Conservation (phyloP, 371 early-diverging fungal species). For the Mortierella sp. region DNA sequence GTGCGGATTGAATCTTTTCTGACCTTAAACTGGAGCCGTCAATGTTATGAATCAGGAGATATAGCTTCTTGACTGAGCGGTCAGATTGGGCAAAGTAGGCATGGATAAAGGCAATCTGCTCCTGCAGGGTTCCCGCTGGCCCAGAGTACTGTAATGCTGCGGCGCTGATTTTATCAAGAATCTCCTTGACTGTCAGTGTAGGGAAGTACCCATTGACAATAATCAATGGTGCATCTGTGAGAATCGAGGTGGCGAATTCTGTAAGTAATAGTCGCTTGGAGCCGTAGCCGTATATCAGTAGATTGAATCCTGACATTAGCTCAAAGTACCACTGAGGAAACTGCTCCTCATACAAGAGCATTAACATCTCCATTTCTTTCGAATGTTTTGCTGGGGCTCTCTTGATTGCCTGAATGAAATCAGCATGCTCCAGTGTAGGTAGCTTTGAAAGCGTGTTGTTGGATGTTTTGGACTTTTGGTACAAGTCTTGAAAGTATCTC, state of each 20-base stretch:
- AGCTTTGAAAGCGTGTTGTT: conserved; percentile 87
- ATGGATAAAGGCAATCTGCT: conserved; percentile 73
- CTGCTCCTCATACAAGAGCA: conserved; percentile 67
- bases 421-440: conserved; percentile 73
- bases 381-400: conserved; percentile 69
- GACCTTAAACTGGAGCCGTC: conserved; percentile 88
- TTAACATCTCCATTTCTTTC: conserved; percentile 67
- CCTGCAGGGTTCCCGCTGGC: conserved; percentile 66
- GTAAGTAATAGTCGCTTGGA: conserved; percentile 86
- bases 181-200: conserved; percentile 76
- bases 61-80: conserved; percentile 68
- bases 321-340: conserved; percentile 92
- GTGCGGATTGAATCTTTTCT: conserved; percentile 73
- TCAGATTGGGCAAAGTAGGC: conserved; percentile 69
- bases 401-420: conserved; percentile 67
- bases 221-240: conserved; percentile 76
- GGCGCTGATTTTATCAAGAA: conserved; percentile 71
- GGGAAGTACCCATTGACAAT: conserved; percentile 91
- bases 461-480: conserved; percentile 76
- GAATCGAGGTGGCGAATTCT: conserved; percentile 70
- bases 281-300: conserved; percentile 91
- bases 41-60: conserved; percentile 90
- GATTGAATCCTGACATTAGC: conserved; percentile 79
- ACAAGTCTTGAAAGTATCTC: conserved; percentile 80
- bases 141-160: conserved; percentile 61